Conservation (phyloP, 192 early-diverging fungal genomes). For the Glomus cerebriforme region DNA sequence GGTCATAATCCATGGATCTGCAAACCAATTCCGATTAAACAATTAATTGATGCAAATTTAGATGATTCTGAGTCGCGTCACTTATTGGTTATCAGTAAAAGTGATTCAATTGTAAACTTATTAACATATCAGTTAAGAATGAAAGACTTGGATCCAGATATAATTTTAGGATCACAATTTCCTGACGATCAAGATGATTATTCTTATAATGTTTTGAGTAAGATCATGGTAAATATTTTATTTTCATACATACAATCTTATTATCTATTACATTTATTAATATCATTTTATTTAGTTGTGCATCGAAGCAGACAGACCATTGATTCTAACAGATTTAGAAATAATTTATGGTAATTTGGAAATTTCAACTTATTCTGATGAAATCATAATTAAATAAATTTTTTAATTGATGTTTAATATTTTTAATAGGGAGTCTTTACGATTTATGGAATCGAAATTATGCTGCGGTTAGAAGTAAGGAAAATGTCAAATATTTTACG, state of each 20-base stretch:
- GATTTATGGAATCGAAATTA: conserved; percentile 31
- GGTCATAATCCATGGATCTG: neutral
- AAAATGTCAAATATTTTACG: neutral
- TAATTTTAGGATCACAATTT: conserved; percentile 27
- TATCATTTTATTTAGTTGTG: conserved; percentile 8
- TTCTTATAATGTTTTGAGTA: conserved; percentile 20
- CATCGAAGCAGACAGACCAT: conserved; percentile 14
- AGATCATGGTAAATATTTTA: conserved; percentile 16
- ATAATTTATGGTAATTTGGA: conserved; percentile 7
- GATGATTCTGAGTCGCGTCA: neutral
- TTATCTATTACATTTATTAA: neutral
- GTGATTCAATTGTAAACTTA: conserved; percentile 11
- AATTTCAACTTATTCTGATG: no score
- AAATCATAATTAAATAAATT: no score
- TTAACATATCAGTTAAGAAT: neutral
- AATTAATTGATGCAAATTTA: conserved; percentile 18
- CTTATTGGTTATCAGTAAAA: conserved; percentile 26
- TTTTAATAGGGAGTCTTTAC: conserved; percentile 21
- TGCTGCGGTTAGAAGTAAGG: neutral
- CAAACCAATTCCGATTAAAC: neutral
- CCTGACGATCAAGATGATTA: conserved; percentile 16
- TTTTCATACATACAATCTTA: neutral
- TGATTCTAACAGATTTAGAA: conserved; percentile 30
- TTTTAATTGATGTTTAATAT: neutral
- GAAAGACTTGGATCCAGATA: conserved; percentile 4